phyloP scores from a whole-genome alignment of 2,329 filamentous ascomycete genomes.

The Epicoccum sorghinum region DNA sequence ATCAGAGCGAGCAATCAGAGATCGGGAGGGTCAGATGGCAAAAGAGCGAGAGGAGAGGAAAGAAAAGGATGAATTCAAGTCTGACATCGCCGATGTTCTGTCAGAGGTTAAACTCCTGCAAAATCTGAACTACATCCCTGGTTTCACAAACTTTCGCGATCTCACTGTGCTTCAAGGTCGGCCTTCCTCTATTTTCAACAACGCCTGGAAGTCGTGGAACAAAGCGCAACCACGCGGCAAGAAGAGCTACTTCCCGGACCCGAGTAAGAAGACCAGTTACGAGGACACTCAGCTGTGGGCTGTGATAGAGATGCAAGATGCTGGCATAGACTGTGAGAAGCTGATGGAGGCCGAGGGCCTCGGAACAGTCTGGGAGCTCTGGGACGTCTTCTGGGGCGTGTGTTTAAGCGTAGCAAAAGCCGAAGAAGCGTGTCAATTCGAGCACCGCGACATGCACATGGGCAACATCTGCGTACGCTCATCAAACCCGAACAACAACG shows the following conservation, averaged over 20 bases:
- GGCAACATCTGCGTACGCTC: conserved; percentile 67
- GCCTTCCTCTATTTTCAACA: conserved; percentile 58
- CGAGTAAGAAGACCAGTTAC: conserved; percentile 60
- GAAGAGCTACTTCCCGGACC: conserved; percentile 62
- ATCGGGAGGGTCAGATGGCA: conserved; percentile 50
- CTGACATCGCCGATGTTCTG: conserved; percentile 51
- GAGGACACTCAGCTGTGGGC: conserved; percentile 65
- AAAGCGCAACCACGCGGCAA: conserved; percentile 50
- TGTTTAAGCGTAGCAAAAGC: conserved; percentile 65
- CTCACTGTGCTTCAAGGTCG: conserved; percentile 63
- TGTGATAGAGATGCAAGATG: conserved; percentile 70
- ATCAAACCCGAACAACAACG: conserved; percentile 36
- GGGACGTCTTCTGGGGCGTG: conserved; percentile 73
- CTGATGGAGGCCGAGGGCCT: conserved; percentile 45
- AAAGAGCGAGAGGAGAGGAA: conserved; percentile 41
- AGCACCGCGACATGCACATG: conserved; percentile 70
- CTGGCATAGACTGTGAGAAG: conserved; percentile 61
- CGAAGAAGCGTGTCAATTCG: conserved; percentile 65
- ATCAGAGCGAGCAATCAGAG: conserved; percentile 50
- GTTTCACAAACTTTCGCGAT: conserved; percentile 67
- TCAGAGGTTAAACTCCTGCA: conserved; percentile 61
- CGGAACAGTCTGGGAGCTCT: conserved; percentile 54
- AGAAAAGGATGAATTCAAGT: conserved; percentile 50
- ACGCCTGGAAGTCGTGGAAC: conserved; percentile 56
- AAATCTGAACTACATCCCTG: conserved; percentile 63